Evolutionary conservation across 2,329 filamentous ascomycete genomes (phyloP).

Genomic region (Amauroascus niger): DNA sequence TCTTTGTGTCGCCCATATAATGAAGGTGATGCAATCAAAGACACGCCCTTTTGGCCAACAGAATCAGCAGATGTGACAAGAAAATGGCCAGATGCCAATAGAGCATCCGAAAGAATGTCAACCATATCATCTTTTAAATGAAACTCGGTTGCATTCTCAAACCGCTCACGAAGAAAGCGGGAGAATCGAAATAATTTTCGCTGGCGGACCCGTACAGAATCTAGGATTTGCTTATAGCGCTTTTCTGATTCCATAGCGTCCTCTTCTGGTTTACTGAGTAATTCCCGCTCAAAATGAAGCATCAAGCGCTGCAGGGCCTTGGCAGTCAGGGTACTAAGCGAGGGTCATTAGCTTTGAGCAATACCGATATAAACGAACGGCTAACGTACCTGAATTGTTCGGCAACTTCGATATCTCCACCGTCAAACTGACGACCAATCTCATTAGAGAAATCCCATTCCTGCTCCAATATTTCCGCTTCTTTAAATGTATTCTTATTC

Average conservation of each 20-base stretch:
- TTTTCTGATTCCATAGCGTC: slow-evolving; percentile 85
- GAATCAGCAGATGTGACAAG: slow-evolving; percentile 60
- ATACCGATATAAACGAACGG: neutral
- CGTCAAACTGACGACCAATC: slow-evolving; percentile 81
- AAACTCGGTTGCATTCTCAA: slow-evolving; percentile 94
- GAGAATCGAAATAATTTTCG: slow-evolving; percentile 95
- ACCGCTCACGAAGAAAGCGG: slow-evolving; percentile 78
- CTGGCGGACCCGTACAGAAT: slow-evolving; percentile 91
- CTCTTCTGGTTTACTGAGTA: slow-evolving; percentile 76
- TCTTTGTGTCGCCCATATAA: slow-evolving; percentile 67
- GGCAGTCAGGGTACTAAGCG: slow-evolving; percentile 63
- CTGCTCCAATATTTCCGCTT: slow-evolving; percentile 91
- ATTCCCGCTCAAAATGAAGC: slow-evolving; percentile 81
- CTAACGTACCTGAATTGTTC: slow-evolving; percentile 70
- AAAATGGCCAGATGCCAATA: slow-evolving; percentile 77
- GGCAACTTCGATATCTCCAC: slow-evolving; percentile 90
- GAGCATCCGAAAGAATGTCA: slow-evolving; percentile 66
- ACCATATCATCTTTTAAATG: slow-evolving; percentile 65
- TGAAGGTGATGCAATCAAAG: slow-evolving; percentile 74
- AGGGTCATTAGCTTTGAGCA: neutral
- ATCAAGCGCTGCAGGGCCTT: slow-evolving; percentile 85
- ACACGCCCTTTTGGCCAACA: slow-evolving; percentile 64
- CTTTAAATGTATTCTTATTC: slow-evolving; percentile 99
- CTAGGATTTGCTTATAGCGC: slow-evolving; percentile 87
- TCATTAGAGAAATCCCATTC: slow-evolving; percentile 98